These are phyloP conservation scores for Aspergillus sp. DNA, from an alignment of 2,329 filamentous ascomycete genomes.

Conservation along the genomic window DNA sequence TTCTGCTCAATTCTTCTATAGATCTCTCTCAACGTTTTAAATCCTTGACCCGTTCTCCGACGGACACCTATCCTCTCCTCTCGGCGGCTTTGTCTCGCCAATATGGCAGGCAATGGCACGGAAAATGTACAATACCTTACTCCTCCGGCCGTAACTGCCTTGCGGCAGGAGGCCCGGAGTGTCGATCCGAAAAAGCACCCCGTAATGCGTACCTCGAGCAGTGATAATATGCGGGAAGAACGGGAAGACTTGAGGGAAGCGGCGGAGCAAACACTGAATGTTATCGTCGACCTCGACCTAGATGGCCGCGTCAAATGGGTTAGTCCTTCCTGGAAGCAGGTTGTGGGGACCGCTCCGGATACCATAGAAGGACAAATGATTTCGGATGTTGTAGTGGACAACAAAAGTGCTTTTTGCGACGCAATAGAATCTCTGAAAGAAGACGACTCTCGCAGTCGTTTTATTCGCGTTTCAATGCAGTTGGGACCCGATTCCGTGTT, in stretches of 20 bases:
- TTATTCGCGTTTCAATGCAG: slow-evolving; percentile 75
- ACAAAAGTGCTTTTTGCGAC: slow-evolving; percentile 77
- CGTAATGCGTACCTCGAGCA: slow-evolving; percentile 69
- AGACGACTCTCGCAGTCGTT: slow-evolving; percentile 89
- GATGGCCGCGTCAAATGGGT: slow-evolving; percentile 93
- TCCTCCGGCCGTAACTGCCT: slow-evolving; percentile 44
- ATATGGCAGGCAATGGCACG: slow-evolving; percentile 44
- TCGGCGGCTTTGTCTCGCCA: slow-evolving; percentile 23
- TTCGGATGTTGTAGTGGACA: slow-evolving; percentile 75
- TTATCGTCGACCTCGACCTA: slow-evolving; percentile 90
- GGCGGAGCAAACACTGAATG: slow-evolving; percentile 93
- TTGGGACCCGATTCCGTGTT: slow-evolving; percentile 70
- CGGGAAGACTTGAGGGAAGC: slow-evolving; percentile 91
- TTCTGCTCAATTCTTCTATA: slow-evolving; percentile 29
- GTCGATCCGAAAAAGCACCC: slow-evolving; percentile 32
- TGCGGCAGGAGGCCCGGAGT: slow-evolving; percentile 44
- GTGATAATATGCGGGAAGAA: slow-evolving; percentile 89
- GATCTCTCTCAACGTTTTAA: slow-evolving; percentile 8
- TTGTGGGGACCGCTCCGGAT: slow-evolving; percentile 76
- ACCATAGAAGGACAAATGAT: slow-evolving; percentile 75
- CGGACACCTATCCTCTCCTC: slow-evolving; percentile 8
- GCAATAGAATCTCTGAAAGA: slow-evolving; percentile 85
- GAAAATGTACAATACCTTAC: slow-evolving; percentile 41
- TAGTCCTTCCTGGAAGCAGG: slow-evolving; percentile 91
- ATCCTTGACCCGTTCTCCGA: slow-evolving; percentile 5